These are phyloP conservation scores for Boletus sp. DNA, from an alignment of 1,284 basidiomycete species.

Conservation along the genomic window DNA sequence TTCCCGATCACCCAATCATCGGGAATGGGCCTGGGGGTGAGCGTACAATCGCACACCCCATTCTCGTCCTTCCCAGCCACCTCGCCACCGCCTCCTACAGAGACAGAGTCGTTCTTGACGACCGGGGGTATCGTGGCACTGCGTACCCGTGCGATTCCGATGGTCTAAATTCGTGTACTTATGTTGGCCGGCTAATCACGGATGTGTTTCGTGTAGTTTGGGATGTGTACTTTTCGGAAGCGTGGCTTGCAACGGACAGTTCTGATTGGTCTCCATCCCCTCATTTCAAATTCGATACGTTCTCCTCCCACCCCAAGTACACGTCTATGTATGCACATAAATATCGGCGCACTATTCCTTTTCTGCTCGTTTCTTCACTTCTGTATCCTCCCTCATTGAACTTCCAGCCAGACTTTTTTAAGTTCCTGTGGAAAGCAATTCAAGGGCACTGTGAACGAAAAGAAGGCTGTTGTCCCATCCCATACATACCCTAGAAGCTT, in stretches of 20 bases:
- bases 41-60: neutral
- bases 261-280: neutral
- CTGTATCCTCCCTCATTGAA: too few species aligned
- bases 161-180: conserved; percentile 12
- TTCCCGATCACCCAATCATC: neutral
- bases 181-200: neutral
- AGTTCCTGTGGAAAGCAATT: too few species aligned
- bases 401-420: too few species aligned
- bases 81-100: conserved; percentile 13
- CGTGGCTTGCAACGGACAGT: neutral
- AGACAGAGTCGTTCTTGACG: conserved; percentile 10
- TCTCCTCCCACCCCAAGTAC: too few species aligned
- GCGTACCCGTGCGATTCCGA: conserved; percentile 21
- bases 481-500: too few species aligned
- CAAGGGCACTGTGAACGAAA: too few species aligned
- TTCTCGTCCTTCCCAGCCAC: conserved; percentile 4
- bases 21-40: neutral
- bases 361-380: too few species aligned
- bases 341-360: too few species aligned
- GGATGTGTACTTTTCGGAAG: neutral
- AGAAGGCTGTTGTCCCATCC: too few species aligned
- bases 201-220: neutral
- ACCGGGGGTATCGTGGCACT: conserved; percentile 5
- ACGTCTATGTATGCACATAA: too few species aligned
- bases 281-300: too few species aligned